Conservation (phyloP, 768 basidiomycete genomes). For the Kondoa malvinella region DNA sequence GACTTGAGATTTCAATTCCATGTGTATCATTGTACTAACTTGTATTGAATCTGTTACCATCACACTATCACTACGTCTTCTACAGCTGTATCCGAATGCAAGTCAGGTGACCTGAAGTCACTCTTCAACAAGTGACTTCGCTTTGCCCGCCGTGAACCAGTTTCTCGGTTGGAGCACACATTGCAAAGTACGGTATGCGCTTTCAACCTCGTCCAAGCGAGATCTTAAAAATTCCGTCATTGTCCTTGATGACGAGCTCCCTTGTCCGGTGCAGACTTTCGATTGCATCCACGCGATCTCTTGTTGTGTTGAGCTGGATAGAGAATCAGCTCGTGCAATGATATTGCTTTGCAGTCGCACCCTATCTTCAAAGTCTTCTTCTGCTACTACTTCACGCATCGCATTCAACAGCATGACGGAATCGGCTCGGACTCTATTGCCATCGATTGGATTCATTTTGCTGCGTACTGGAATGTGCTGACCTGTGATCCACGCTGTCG, state of each 20-base stretch:
- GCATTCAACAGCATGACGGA: not conserved
- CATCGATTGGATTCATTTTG: not conserved
- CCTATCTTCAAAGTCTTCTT: slow-evolving; percentile 2
- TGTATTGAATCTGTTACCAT: too few species aligned
- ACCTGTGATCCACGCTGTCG: slow-evolving; percentile 56
- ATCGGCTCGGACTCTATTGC: not conserved
- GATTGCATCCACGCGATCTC: slow-evolving; percentile 66
- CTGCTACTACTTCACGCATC: slow-evolving; percentile 5
- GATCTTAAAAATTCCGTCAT: slow-evolving; percentile 16
- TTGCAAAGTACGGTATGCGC: too few species aligned
- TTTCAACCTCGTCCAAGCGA: slow-evolving; percentile 7
- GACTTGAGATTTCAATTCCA: too few species aligned
- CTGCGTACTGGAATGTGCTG: slow-evolving; percentile 36
- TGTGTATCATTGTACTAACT: too few species aligned
- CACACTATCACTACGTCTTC: too few species aligned
- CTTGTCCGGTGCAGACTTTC: slow-evolving; percentile 60
- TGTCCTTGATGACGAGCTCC: slow-evolving; percentile 6
- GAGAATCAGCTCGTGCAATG: not conserved
- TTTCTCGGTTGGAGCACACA: too few species aligned
- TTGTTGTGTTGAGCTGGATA: slow-evolving; percentile 46
- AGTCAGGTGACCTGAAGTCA: too few species aligned
- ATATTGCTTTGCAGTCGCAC: not conserved
- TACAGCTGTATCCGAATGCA: too few species aligned
- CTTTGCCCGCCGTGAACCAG: too few species aligned
- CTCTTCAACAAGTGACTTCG: too few species aligned